Evolutionary conservation across 345 rosid species (phyloP).

Genomic region (Sisymbrium irio): DNA sequence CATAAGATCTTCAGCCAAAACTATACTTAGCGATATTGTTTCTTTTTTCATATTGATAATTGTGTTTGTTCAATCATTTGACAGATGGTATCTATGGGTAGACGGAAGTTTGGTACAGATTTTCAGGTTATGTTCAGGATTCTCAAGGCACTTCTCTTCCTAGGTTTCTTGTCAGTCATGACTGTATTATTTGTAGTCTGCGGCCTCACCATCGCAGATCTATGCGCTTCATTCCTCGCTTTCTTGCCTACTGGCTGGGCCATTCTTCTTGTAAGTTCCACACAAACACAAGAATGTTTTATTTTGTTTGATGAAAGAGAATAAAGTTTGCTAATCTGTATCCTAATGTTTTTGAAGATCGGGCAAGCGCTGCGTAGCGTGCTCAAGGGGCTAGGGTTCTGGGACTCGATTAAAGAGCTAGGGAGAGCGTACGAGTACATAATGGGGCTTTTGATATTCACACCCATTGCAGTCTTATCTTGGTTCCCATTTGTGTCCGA

Average conservation of each 20-base stretch:
- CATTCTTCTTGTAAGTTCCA: constrained; percentile 68
- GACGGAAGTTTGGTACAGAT: constrained; percentile 70
- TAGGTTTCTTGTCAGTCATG: constrained; percentile 83
- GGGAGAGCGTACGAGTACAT: constrained; percentile 82
- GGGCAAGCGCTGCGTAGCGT: constrained; percentile 64
- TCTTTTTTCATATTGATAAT: neutral
- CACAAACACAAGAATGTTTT: too few species aligned
- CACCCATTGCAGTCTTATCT: constrained; percentile 67
- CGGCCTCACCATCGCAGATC: constrained; percentile 63
- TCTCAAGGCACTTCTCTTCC: constrained; percentile 91
- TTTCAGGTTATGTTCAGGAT: constrained; percentile 92
- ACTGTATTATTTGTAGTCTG: constrained; percentile 69
- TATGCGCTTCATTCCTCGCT: constrained; percentile 72
- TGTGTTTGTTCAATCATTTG: constrained; percentile 1
- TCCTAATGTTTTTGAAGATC: constrained; percentile 41
- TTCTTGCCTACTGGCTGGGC: constrained; percentile 95
- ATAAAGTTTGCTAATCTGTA: constrained; percentile 2
- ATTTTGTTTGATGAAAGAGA: neutral
- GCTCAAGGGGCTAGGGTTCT: constrained; percentile 49
- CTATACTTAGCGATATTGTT: neutral
- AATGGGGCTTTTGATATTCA: constrained; percentile 73
- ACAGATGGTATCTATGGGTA: constrained; percentile 84
- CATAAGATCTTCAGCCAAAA: neutral
- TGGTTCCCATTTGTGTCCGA: constrained; percentile 91
- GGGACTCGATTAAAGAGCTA: constrained; percentile 90